These are phyloP conservation scores for Nitzschia inconspicua DNA, from an alignment of 108 stramenopile species.

Conservation along the genomic window DNA sequence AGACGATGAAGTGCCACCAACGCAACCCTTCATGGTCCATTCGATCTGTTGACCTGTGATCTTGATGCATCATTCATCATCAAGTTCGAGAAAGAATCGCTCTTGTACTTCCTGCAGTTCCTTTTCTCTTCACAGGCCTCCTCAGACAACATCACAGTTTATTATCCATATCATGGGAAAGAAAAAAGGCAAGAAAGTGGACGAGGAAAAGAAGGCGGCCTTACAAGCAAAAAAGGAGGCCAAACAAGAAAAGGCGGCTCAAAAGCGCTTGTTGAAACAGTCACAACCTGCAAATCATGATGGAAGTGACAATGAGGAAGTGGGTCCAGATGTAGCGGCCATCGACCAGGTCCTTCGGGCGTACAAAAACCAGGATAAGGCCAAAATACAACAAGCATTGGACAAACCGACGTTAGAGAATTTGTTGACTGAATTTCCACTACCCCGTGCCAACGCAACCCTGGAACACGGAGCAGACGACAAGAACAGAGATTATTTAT, in stretches of 20 bases:
- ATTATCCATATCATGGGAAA: no score
- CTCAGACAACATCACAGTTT: no score
- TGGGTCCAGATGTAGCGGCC: conserved; percentile 3
- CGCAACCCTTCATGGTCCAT: no score
- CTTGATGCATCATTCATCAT: no score
- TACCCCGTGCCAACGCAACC: conserved; percentile 80
- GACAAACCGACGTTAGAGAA: conserved; percentile 34
- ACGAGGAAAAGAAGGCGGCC: conserved; percentile 76
- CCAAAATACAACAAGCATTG: background rate
- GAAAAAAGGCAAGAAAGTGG: conserved; percentile 66
- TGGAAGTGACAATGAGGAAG: conserved; percentile 2
- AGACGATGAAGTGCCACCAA: no score
- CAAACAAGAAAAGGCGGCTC: conserved; percentile 75
- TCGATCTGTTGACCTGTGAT: no score
- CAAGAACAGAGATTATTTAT: conserved; percentile 60
- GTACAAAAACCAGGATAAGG: conserved; percentile 30
- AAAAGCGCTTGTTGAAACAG: conserved; percentile 63
- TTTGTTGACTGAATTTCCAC: conserved; percentile 50
- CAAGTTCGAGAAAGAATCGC: no score
- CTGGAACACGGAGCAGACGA: conserved; percentile 47
- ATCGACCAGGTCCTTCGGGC: conserved; percentile 27
- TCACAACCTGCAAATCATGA: conserved; percentile 1
- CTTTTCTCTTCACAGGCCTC: no score
- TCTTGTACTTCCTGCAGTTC: no score
- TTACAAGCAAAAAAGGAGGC: conserved; percentile 79